Evolutionary conservation across 345 rosid species (phyloP).

Genomic region (Arabidopsis arenosa): DNA sequence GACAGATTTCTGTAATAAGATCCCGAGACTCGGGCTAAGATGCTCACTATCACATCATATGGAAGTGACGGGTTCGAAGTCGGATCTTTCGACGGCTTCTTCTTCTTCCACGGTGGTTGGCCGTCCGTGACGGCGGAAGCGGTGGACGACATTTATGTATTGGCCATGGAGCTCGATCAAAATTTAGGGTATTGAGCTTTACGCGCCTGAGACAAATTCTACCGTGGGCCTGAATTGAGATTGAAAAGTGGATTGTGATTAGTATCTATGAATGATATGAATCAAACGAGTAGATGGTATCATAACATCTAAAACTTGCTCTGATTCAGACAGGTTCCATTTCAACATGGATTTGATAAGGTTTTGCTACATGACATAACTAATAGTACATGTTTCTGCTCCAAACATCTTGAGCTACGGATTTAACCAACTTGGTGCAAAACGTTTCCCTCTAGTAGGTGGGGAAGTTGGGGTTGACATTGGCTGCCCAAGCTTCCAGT

Average conservation of each 20-base stretch:
- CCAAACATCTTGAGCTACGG: background rate
- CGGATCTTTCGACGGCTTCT: background rate
- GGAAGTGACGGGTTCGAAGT: background rate
- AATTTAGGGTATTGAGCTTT: too few species aligned
- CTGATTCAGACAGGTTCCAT: slow-evolving; percentile 1
- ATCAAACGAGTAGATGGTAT: slow-evolving; percentile 8
- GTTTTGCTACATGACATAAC: slow-evolving; percentile 20
- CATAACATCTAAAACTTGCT: slow-evolving; percentile 1
- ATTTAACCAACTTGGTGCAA: background rate
- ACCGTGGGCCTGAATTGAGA: too few species aligned
- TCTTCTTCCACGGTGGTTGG: too few species aligned
- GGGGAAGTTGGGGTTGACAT: slow-evolving; percentile 84
- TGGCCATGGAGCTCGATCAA: too few species aligned
- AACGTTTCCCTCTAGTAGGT: slow-evolving; percentile 53
- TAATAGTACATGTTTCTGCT: slow-evolving; percentile 20
- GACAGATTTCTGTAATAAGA: background rate
- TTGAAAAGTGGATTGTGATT: too few species aligned
- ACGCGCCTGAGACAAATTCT: too few species aligned
- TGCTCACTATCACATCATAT: background rate
- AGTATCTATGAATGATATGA: background rate
- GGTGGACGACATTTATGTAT: background rate
- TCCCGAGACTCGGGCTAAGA: background rate
- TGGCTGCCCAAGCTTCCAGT: slow-evolving; percentile 73
- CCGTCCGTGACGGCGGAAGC: too few species aligned
- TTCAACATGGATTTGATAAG: background rate